A percentile compares a stretch with the other conserved stretches of the same genome.
Conservation (phyloP, 2,329 filamentous ascomycete species). For the Penicillium brevicompactum region DNA sequence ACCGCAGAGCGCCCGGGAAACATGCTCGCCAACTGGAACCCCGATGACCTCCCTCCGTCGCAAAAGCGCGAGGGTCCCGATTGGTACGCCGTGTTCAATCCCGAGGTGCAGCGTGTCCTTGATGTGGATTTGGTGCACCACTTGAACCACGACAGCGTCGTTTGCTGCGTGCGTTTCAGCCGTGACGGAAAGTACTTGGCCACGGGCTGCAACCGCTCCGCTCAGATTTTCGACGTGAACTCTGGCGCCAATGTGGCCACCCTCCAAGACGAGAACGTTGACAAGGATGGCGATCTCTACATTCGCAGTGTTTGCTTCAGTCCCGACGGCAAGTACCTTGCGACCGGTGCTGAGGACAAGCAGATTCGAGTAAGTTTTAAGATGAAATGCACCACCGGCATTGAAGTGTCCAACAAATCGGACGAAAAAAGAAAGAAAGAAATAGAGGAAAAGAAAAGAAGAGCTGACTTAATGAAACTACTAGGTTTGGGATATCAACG, state of each 20-base stretch:
- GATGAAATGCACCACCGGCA: not conserved
- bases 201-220: conserved; percentile 96
- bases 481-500: conserved; percentile 91
- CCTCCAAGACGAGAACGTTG: conserved; percentile 83
- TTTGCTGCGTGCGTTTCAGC: conserved; percentile 97
- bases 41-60: conserved; percentile 79
- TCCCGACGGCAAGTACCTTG: conserved; percentile 88
- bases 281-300: conserved; percentile 89
- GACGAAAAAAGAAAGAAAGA: not conserved
- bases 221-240: conserved; percentile 96
- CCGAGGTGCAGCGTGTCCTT: conserved; percentile 80
- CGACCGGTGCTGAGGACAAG: conserved; percentile 96
- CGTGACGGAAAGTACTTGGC: conserved; percentile 93
- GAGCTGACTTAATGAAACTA: conserved; percentile 12
- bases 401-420: not conserved
- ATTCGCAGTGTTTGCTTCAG: conserved; percentile 99
- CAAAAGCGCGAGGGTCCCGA: conserved; percentile 87
- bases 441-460: not conserved
- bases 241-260: conserved; percentile 86
- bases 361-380: conserved; percentile 75
- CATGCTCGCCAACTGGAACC: conserved; percentile 81
- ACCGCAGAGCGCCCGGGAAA: conserved; percentile 58
- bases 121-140: conserved; percentile 96
- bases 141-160: conserved; percentile 89
- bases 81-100: conserved; percentile 98